Conservation (phyloP, 225 moss, liverwort and hornwort species). For the Polytrichum formosum region DNA sequence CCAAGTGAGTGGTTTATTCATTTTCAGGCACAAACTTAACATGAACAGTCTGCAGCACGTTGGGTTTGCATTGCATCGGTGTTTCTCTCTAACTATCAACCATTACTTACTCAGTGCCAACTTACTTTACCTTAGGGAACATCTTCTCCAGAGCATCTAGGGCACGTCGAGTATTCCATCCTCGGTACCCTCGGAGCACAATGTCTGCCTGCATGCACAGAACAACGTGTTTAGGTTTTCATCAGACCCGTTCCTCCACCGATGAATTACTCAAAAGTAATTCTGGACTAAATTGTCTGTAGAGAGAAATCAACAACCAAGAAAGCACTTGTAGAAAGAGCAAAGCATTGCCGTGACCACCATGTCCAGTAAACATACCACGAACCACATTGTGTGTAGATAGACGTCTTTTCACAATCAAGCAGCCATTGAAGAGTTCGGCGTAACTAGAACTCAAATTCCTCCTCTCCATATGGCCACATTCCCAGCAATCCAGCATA, state of each 20-base stretch:
- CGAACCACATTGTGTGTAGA: not conserved
- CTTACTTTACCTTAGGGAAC: slow-evolving; percentile 55
- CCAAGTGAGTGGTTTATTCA: not conserved
- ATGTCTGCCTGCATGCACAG: slow-evolving; percentile 65
- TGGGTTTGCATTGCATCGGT: not conserved
- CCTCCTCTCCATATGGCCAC: too few relatives aligned
- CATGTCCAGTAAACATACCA: not conserved
- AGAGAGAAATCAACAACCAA: too few relatives aligned
- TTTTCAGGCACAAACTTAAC: too few relatives aligned
- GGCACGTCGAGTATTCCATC: slow-evolving; percentile 91
- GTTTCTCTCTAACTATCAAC: not conserved
- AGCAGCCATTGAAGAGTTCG: too few relatives aligned
- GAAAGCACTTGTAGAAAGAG: too few relatives aligned
- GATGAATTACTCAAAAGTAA: too few relatives aligned
- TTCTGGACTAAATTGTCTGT: not conserved
- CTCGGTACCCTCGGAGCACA: slow-evolving; percentile 77
- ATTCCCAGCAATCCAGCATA: too few relatives aligned
- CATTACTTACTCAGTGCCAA: not conserved
- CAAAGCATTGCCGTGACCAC: not conserved
- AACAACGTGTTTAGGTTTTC: not conserved
- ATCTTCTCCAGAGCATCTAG: slow-evolving; percentile 54
- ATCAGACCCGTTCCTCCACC: too few relatives aligned
- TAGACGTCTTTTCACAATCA: too few relatives aligned
- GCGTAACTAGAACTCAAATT: too few relatives aligned
- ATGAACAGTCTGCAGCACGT: not conserved